Base-by-base conservation (phyloP, 768 basidiomycete genomes). In the Cystofilobasidium capitatum region DNA sequence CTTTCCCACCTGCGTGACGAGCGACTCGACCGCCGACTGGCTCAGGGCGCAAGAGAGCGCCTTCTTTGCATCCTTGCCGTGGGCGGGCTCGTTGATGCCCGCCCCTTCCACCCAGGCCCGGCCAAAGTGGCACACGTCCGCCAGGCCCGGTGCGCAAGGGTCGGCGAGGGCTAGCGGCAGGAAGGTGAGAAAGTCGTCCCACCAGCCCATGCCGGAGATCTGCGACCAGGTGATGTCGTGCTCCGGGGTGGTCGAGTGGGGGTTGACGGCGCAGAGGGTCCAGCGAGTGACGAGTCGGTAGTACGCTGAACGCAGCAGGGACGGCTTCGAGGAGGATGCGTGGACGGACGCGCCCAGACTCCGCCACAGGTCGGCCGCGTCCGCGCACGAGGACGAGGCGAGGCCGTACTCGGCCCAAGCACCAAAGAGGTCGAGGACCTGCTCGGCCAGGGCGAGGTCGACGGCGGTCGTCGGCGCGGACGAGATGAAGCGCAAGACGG, bases 171-270 rank as follows among this genome's bases (percentile, higher is more conserved):
- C n/a, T 44, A 59, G 24, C 33, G 6, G 31, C 35, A 44, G 24
- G n/a, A 59, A n/a, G 1, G 49, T 40, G 13, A 60, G n/a, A 8
- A 72, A 3, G 36, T 87, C 84, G 0, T 81, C 80, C 22, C 79
- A 80, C 88, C 91, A 94, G 0, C 81, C 84, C 85, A 87, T 88
- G 3, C 83, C 85, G n/a, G 80, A 77, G 13, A 94, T 79, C 73
- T 91, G 89, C 64, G 86, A 89, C 93, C 94, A 98, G 12, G 88
- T 77, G 58, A 97, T 84, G 62, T 89, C 90, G 76, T 98, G 94
- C 10, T 80, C 81, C 0, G 91, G 91, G 3, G 85, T 87, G 9
- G 91, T 93, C 64, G 81, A 80, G 74, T 98, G 94, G 8, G 94
- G 93, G 73, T 98, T 88, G n/a, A 84, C 82, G 0, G 91, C 90